phyloP scores from a whole-genome alignment of 1,284 basidiomycete species.

The Abortiporus biennis region DNA sequence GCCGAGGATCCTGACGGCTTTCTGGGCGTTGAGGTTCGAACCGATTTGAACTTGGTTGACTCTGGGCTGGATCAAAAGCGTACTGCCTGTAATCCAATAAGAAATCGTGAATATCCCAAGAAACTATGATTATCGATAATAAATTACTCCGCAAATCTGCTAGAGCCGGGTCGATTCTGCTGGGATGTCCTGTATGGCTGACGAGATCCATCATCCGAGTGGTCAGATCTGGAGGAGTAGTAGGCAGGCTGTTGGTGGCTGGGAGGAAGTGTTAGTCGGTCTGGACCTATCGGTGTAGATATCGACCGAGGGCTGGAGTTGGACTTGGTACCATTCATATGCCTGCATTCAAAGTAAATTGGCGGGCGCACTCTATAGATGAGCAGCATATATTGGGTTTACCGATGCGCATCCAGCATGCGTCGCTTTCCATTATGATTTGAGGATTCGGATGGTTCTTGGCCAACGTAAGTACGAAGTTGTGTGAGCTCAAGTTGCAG shows the following conservation, averaged over 20 bases:
- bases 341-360: too few relatives aligned
- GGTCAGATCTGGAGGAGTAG: too few relatives aligned
- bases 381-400: constrained; percentile 10
- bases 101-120: neutral
- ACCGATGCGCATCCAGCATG: constrained; percentile 43
- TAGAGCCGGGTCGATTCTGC: constrained; percentile 41
- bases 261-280: constrained; percentile 53
- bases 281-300: constrained; percentile 43
- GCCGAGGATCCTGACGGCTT: too few relatives aligned
- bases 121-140: constrained; percentile 2
- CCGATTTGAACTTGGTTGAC: too few relatives aligned
- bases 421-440: constrained; percentile 65
- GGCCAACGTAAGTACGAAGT: constrained; percentile 27
- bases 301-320: constrained; percentile 53
- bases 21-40: too few relatives aligned
- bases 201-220: too few relatives aligned
- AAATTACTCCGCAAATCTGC: constrained; percentile 42
- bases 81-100: too few relatives aligned
- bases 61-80: constrained; percentile 2
- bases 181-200: too few relatives aligned
- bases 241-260: constrained; percentile 44
- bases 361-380: too few relatives aligned
- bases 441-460: constrained; percentile 28
- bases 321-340: constrained; percentile 27
- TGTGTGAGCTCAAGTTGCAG: constrained; percentile 45